A percentile compares a stretch with the other conserved stretches of the same genome.
Conservation (phyloP, 208 protist genomes). For the Angomonas deanei region DNA sequence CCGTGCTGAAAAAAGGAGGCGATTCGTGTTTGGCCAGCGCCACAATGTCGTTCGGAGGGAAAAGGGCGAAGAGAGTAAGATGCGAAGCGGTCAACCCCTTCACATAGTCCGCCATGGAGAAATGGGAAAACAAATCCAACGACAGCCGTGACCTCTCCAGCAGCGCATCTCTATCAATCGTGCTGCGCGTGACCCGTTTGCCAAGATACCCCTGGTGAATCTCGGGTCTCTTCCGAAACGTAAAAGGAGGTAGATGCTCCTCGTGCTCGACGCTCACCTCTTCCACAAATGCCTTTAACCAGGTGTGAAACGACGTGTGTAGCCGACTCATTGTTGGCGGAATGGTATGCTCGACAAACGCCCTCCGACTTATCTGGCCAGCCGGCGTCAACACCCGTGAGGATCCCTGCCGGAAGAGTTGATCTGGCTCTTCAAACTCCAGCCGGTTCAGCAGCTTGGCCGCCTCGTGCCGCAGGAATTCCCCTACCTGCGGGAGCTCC, state of each 20-base stretch:
- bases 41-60: slow-evolving; percentile 35
- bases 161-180: not conserved
- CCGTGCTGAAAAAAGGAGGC: slow-evolving; percentile 21
- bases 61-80: slow-evolving; percentile 28
- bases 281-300: not conserved
- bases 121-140: slow-evolving; percentile 19
- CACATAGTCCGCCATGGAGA: slow-evolving; percentile 42
- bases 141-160: slow-evolving; percentile 13
- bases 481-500: slow-evolving; percentile 34
- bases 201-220: not conserved
- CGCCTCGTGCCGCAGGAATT: slow-evolving; percentile 31
- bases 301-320: not conserved
- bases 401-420: not conserved
- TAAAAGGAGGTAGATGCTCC: not conserved
- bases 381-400: not conserved
- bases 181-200: not conserved
- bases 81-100: slow-evolving; percentile 36
- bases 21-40: slow-evolving; percentile 20
- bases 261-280: not conserved
- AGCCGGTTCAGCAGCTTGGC: slow-evolving; percentile 8
- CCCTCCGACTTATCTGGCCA: not conserved
- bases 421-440: not conserved
- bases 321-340: not conserved
- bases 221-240: not conserved
- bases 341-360: not conserved